Base-by-base conservation (phyloP, 2,329 filamentous ascomycete genomes). In the Phaeosphaeria sp. region DNA sequence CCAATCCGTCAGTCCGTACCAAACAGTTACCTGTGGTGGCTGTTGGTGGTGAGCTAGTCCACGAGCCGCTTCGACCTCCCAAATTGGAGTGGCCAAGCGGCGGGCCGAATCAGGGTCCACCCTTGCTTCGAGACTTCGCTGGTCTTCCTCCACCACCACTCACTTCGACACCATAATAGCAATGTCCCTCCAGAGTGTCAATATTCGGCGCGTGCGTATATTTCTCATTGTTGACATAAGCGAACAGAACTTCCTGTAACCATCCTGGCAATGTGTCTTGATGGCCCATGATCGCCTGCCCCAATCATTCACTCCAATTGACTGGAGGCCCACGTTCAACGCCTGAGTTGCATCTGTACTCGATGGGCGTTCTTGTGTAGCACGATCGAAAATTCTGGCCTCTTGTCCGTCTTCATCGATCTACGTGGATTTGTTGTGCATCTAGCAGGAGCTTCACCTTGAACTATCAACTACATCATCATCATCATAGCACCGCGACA, bases 401-500 rank as follows among this genome's bases (percentile, higher is more conserved):
- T 50, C 20, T 8, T 4, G 11, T 44, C 8, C 18, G 4, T 11
- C 20, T 22, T 11, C 18, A 22, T 13, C 13, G 13, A n/a, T n/a
- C n/a, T n/a, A n/a, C n/a, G n/a, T n/a, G 18, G 42, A 8, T n/a
- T 44, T 39, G 13, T 39, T 4, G 18, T n/a, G 21, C 42, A 44
- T n/a, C 6, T 20, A 15, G 20, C 18, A 44, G 3, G 44, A 46
- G 55, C 49, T 24, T 52, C 55, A 30, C 47, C 43, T 43, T 48
- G 27, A 39, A 36, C 18, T 39, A 45, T 15, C 36, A 18, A 15
- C n/a, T 15, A 40, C 13, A 18, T 40, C 36, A 18, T 40, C 36
- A 6, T 6, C 13, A 15, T 15, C 5, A 40, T 15, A n/a, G n/a
- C n/a, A 27, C 25, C 25, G 4, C 25, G 25, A 27, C 4, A 27